A percentile compares a stretch with the other conserved stretches of the same genome.
Conservation (phyloP, 1,139 yeast genomes). For the Geotrichum restrictum region DNA sequence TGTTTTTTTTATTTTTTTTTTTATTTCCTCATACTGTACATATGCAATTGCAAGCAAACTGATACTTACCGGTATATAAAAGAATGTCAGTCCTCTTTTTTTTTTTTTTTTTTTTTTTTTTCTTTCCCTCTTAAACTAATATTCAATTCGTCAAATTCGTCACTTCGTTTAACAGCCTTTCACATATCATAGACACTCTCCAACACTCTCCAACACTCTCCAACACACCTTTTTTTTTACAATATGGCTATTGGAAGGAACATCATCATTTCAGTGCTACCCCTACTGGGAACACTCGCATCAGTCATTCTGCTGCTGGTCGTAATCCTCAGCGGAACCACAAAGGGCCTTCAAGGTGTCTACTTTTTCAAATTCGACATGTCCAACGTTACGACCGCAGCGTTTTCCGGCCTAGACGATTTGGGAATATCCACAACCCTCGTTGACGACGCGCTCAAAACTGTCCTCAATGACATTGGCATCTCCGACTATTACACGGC, state of each 20-base stretch:
- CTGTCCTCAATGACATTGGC: constrained; percentile 42
- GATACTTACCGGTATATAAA: no score
- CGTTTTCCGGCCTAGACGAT: constrained; percentile 25
- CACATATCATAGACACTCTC: background rate
- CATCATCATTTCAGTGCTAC: constrained; percentile 40
- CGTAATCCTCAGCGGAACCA: constrained; percentile 42
- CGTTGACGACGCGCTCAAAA: constrained; percentile 23
- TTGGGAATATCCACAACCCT: constrained; percentile 17
- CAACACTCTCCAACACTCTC: no score
- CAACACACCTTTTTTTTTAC: constrained; percentile 33
- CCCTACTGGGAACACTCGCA: constrained; percentile 41
- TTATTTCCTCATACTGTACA: no score
- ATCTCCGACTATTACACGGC: constrained; percentile 59
- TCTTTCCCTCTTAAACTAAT: no score
- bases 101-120: no score
- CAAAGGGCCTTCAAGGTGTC: constrained; percentile 31
- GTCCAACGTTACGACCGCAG: constrained; percentile 28
- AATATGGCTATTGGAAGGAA: constrained; percentile 34
- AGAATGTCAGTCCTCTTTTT: no score
- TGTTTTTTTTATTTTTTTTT: no score
- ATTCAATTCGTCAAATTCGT: no score
- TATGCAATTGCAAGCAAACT: no score
- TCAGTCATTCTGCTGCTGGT: constrained; percentile 42
- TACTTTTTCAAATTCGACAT: constrained; percentile 45
- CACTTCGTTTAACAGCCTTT: no score